These are phyloP conservation scores for Cymbopogon flexuosus DNA, from an alignment of 202 grass and related monocot genomes.

Conservation along the genomic window DNA sequence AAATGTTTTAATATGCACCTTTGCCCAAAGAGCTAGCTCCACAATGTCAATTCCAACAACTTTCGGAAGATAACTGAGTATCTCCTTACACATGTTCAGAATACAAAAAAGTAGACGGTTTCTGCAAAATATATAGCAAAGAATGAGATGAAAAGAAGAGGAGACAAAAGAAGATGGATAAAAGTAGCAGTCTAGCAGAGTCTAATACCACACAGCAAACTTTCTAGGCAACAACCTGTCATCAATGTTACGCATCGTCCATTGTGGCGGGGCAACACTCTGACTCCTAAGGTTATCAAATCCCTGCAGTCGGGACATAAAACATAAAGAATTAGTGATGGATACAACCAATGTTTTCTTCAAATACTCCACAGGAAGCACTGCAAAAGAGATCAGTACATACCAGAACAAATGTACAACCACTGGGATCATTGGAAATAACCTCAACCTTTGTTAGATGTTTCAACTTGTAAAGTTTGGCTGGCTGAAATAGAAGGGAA, in stretches of 20 bases:
- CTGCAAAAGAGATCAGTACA: slow-evolving; percentile 23
- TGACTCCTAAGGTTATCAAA: slow-evolving; percentile 98
- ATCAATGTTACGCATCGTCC: slow-evolving; percentile 97
- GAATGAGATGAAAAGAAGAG: slow-evolving; percentile 12
- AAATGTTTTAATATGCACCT: slow-evolving; percentile 49
- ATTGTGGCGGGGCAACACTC: slow-evolving; percentile 89
- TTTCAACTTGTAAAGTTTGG: slow-evolving; percentile 98
- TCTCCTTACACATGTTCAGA: slow-evolving; percentile 94
- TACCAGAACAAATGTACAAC: slow-evolving; percentile 99
- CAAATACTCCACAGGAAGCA: slow-evolving; percentile 25
- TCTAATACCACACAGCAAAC: slow-evolving; percentile 35
- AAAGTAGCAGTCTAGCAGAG: slow-evolving; percentile 25
- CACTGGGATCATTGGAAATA: slow-evolving; percentile 87
- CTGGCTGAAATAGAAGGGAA: slow-evolving; percentile 44
- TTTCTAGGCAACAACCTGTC: slow-evolving; percentile 73
- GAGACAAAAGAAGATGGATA: slow-evolving; percentile 14
- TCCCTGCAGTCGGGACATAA: slow-evolving; percentile 45
- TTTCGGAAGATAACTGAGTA: slow-evolving; percentile 78
- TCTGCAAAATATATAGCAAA: slow-evolving; percentile 54
- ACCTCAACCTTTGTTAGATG: slow-evolving; percentile 98
- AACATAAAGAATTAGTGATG: slow-evolving; percentile 27
- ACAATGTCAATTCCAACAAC: slow-evolving; percentile 95
- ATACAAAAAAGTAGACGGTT: slow-evolving; percentile 88
- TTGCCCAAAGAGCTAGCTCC: slow-evolving; percentile 97
- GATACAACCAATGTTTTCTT: slow-evolving; percentile 25